These are phyloP conservation scores for Phytophthora colocasiae DNA, from an alignment of 352 stramenopile genomes.

Conservation along the genomic window DNA sequence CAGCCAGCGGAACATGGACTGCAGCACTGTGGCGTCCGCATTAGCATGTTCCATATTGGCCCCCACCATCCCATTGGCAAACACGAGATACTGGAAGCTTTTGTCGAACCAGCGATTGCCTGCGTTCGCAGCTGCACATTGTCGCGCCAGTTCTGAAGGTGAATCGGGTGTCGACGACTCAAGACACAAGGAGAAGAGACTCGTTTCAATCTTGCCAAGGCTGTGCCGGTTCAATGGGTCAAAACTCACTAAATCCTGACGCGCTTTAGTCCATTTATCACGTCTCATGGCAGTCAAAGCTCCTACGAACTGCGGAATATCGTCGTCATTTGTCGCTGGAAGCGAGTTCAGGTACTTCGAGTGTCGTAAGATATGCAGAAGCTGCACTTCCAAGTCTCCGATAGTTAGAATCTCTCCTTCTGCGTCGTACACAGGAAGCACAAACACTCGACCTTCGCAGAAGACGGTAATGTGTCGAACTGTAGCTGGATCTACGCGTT, in stretches of 20 bases:
- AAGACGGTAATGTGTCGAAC: conserved; percentile 62
- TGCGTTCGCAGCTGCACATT: conserved; percentile 58
- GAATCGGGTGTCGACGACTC: conserved; percentile 62
- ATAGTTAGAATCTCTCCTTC: conserved; percentile 59
- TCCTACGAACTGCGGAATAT: conserved; percentile 63
- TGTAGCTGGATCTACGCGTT: conserved; percentile 41
- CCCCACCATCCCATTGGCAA: conserved; percentile 92
- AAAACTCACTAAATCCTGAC: conserved; percentile 67
- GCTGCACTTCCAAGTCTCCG: conserved; percentile 66
- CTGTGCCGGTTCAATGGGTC: conserved; percentile 58
- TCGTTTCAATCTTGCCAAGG: conserved; percentile 88
- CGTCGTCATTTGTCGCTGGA: conserved; percentile 33
- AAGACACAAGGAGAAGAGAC: conserved; percentile 91
- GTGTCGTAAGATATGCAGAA: conserved; percentile 61
- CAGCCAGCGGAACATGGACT: conserved; percentile 70
- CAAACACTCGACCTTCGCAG: conserved; percentile 61
- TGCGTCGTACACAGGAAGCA: conserved; percentile 57
- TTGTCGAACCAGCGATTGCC: conserved; percentile 97
- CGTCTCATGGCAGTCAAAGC: conserved; percentile 90
- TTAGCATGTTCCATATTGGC: conserved; percentile 95
- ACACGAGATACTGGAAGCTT: conserved; percentile 95
- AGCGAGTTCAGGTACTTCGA: conserved; percentile 49
- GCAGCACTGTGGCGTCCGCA: conserved; percentile 92
- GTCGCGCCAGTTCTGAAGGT: conserved; percentile 57
- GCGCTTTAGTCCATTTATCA: conserved; percentile 87